phyloP scores from a whole-genome alignment of 1,284 basidiomycete genomes.

The Fereydounia khargensis region DNA sequence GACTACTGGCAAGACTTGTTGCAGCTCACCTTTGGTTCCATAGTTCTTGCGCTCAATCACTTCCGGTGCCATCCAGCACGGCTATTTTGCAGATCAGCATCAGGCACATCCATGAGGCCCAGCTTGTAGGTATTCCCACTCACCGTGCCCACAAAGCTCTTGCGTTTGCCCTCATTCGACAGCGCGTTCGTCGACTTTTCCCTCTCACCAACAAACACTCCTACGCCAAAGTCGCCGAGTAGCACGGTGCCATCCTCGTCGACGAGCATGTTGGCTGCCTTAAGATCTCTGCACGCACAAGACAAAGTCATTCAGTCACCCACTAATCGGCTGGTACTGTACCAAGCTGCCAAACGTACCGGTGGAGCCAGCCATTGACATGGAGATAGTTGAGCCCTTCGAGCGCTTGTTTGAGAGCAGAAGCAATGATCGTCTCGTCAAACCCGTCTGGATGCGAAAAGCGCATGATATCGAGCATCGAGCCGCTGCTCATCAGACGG shows the following conservation, averaged over 20 bases:
- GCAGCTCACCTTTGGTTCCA: constrained; percentile 63
- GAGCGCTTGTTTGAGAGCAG: constrained; percentile 76
- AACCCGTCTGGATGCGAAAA: constrained; percentile 81
- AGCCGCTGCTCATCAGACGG: constrained; percentile 83
- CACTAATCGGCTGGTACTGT: background rate
- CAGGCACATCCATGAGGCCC: constrained; percentile 68
- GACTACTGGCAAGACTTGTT: no score
- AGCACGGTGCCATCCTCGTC: constrained; percentile 72
- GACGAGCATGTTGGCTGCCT: constrained; percentile 77
- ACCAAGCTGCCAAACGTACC: no score
- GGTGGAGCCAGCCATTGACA: constrained; percentile 80
- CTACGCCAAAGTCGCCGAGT: constrained; percentile 81
- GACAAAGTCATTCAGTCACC: no score
- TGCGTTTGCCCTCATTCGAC: constrained; percentile 63
- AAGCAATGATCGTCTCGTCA: constrained; percentile 79
- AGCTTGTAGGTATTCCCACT: background rate
- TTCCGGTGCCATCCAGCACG: constrained; percentile 92
- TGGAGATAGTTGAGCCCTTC: constrained; percentile 84
- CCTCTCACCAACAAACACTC: constrained; percentile 70
- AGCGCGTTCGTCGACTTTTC: constrained; percentile 14
- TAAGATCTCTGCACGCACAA: constrained; percentile 73
- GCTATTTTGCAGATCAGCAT: constrained; percentile 63
- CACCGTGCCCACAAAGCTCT: constrained; percentile 79
- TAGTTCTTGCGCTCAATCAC: constrained; percentile 79
- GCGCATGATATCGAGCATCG: constrained; percentile 78